A percentile compares a stretch with the other conserved stretches of the same genome.
Conservation (phyloP, 257 asterid species). For the Rauvolfia tetraphylla region DNA sequence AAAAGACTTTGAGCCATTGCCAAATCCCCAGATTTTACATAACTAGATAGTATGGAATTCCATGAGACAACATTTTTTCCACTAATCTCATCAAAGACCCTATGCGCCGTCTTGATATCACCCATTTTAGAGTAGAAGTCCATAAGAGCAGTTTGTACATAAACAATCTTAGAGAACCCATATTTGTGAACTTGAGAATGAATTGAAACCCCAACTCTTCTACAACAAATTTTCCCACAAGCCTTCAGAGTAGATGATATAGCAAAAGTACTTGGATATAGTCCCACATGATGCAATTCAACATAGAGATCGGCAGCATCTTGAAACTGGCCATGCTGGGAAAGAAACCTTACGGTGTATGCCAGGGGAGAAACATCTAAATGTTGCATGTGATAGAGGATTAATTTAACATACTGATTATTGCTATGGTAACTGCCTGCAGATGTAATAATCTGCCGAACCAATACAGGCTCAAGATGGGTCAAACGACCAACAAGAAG, state of each 20-base stretch:
- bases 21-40: conserved; percentile 52
- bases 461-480: conserved; percentile 41
- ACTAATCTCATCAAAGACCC: conserved; percentile 56
- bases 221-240: conserved; percentile 48
- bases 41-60: conserved; percentile 74
- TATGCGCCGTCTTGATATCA: conserved; percentile 56
- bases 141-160: conserved; percentile 74
- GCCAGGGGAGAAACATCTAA: conserved; percentile 44
- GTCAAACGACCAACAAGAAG: conserved; percentile 38
- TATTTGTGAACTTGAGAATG: conserved; percentile 67
- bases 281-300: conserved; percentile 43
- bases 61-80: conserved; percentile 69
- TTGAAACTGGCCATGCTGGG: conserved; percentile 50
- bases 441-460: conserved; percentile 40
- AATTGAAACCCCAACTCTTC: conserved; percentile 49
- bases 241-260: conserved; percentile 65
- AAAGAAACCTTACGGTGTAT: conserved; percentile 54
- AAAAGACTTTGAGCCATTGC: conserved; percentile 57
- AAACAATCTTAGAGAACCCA: conserved; percentile 52
- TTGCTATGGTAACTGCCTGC: conserved; percentile 22
- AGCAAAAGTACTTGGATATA: conserved; percentile 59
- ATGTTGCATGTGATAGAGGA: conserved; percentile 34
- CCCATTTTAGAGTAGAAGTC: conserved; percentile 74
- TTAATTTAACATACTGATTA: conserved; percentile 31
- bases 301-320: conserved; percentile 54